phyloP scores from a whole-genome alignment of 495 filamentous ascomycete genomes.

The Clavariopsis aquatica region DNA sequence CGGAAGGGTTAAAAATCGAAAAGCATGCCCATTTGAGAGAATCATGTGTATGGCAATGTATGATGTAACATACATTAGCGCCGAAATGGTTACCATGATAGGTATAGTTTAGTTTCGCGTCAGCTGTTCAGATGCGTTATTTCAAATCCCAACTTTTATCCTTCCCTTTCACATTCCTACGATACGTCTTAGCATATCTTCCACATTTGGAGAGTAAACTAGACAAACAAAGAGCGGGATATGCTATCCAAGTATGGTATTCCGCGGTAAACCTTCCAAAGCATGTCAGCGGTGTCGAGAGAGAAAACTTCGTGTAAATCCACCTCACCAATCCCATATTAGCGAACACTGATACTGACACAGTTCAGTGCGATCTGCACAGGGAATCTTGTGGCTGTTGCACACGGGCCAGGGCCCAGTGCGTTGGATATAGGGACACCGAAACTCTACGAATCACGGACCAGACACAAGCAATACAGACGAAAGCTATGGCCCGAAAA shows the following conservation, averaged over 20 bases:
- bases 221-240: neutral
- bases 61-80: constrained; percentile 7
- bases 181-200: too few relatives aligned
- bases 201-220: too few relatives aligned
- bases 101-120: neutral
- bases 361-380: constrained; percentile 25
- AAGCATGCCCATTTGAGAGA: too few relatives aligned
- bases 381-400: constrained; percentile 18
- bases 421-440: constrained; percentile 33
- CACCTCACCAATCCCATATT: neutral
- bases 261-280: constrained; percentile 36
- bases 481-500: constrained; percentile 3
- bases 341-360: neutral
- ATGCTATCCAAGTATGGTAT: constrained; percentile 28
- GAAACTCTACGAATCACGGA: constrained; percentile 21
- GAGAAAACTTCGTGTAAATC: constrained; percentile 21
- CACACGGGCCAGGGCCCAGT: constrained; percentile 19
- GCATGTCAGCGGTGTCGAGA: constrained; percentile 30
- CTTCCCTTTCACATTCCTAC: too few relatives aligned
- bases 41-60: neutral
- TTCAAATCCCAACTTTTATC: neutral
- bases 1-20: too few relatives aligned
- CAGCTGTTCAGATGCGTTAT: neutral
- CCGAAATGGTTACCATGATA: constrained; percentile 11
- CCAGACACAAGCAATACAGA: constrained; percentile 16